A percentile compares a stretch with the other conserved stretches of the same genome.
Evolutionary conservation across 2,329 filamentous ascomycete genomes (phyloP).

Genomic region (Colletotrichum filicis): DNA sequence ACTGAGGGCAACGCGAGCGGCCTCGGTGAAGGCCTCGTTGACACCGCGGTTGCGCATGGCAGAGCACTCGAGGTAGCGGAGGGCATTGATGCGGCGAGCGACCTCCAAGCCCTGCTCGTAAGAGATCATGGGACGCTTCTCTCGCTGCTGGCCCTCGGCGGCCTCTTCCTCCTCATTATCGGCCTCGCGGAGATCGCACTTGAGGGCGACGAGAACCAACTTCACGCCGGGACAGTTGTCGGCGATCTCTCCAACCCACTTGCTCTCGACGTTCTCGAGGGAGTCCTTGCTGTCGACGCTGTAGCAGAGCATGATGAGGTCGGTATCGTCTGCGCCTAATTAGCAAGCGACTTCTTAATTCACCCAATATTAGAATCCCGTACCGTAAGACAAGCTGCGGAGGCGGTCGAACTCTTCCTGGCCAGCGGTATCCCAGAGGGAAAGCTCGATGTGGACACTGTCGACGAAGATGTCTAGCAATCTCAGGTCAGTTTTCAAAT

Average conservation of each 20-base stretch:
- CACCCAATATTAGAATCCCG: not conserved
- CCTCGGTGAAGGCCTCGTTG: slow-evolving; percentile 98
- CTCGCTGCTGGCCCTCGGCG: slow-evolving; percentile 53
- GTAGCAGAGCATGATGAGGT: slow-evolving; percentile 99
- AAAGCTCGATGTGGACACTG: slow-evolving; percentile 95
- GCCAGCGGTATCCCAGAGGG: slow-evolving; percentile 97
- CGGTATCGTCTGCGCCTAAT: slow-evolving; percentile 75
- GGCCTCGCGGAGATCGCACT: slow-evolving; percentile 92
- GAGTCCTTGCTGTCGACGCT: slow-evolving; percentile 96
- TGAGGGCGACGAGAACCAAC: slow-evolving; percentile 93
- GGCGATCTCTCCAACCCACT: slow-evolving; percentile 98
- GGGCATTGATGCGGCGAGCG: slow-evolving; percentile 88
- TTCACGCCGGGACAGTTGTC: slow-evolving; percentile 98
- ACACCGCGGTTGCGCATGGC: slow-evolving; percentile 98
- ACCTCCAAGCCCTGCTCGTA: slow-evolving; percentile 94
- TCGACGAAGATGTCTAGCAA: slow-evolving; percentile 94
- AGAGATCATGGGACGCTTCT: slow-evolving; percentile 78
- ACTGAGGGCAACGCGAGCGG: slow-evolving; percentile 89
- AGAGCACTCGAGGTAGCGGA: slow-evolving; percentile 97
- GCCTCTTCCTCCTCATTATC: slow-evolving; percentile 76
- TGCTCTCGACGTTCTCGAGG: slow-evolving; percentile 97
- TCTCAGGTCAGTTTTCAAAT: slow-evolving; percentile 8
- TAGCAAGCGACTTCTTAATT: not conserved
- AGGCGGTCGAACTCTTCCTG: slow-evolving; percentile 99
- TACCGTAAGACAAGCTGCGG: slow-evolving; percentile 93